These are phyloP conservation scores for Tarenaya hassleriana DNA, from an alignment of 345 rosid genomes.

Conservation along the genomic window DNA sequence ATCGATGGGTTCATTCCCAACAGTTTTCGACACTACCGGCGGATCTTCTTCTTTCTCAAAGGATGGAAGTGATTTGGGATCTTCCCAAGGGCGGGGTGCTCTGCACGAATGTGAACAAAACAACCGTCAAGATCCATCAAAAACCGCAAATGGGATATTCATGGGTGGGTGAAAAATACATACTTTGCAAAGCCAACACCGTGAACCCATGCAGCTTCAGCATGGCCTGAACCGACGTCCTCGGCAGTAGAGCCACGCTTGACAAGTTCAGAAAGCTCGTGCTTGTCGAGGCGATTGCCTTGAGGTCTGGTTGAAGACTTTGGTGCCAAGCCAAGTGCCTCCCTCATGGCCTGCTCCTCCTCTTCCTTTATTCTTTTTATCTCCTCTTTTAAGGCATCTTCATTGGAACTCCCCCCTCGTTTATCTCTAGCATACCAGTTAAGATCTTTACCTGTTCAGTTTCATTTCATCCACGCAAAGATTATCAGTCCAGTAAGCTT, in stretches of 20 bases:
- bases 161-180: background rate
- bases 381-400: slow-evolving; percentile 80
- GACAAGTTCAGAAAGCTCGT: slow-evolving; percentile 82
- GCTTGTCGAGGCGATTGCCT: slow-evolving; percentile 87
- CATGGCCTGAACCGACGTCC: slow-evolving; percentile 91
- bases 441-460: slow-evolving; percentile 74
- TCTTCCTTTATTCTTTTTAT: slow-evolving; percentile 82
- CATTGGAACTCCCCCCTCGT: slow-evolving; percentile 33
- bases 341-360: slow-evolving; percentile 98
- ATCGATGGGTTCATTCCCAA: slow-evolving; percentile 39
- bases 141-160: background rate
- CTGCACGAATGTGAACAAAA: slow-evolving; percentile 33
- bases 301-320: slow-evolving; percentile 66
- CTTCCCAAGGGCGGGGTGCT: slow-evolving; percentile 87
- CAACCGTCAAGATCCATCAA: background rate
- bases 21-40: slow-evolving; percentile 27
- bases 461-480: background rate
- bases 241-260: slow-evolving; percentile 91
- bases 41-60: slow-evolving; percentile 36
- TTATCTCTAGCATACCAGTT: slow-evolving; percentile 87
- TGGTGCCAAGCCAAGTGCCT: slow-evolving; percentile 95
- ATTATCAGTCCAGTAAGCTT: slow-evolving; percentile 17
- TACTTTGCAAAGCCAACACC: slow-evolving; percentile 93
- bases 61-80: slow-evolving; percentile 57
- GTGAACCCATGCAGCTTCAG: slow-evolving; percentile 79